These are phyloP conservation scores for Phanerodontia chrysosporium DNA, from an alignment of 768 basidiomycete species.

Conservation along the genomic window DNA sequence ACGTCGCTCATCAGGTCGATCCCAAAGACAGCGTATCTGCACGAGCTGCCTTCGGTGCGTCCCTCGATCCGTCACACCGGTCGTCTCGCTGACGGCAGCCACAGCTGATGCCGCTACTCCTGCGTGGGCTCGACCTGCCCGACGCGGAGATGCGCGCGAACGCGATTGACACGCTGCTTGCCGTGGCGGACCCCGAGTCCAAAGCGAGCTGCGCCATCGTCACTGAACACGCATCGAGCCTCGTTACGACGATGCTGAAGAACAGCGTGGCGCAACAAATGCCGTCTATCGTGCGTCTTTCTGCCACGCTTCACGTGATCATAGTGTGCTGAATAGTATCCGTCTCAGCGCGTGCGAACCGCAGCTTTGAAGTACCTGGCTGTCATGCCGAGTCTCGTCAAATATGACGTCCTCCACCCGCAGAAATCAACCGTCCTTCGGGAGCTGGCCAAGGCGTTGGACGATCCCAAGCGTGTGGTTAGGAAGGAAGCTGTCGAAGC, in stretches of 20 bases:
- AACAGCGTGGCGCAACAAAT: slow-evolving; percentile 49
- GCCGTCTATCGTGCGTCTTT: slow-evolving; percentile 48
- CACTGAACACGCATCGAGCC: slow-evolving; percentile 63
- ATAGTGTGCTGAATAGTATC: neutral
- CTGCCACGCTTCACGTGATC: neutral
- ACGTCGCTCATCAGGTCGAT: slow-evolving; percentile 76
- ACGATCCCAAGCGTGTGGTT: slow-evolving; percentile 85
- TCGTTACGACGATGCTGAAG: slow-evolving; percentile 69
- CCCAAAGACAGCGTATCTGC: slow-evolving; percentile 68
- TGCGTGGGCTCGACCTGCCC: slow-evolving; percentile 79
- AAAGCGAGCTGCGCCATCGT: slow-evolving; percentile 38
- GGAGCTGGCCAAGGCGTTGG: slow-evolving; percentile 70
- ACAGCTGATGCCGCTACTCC: slow-evolving; percentile 84
- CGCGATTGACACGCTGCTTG: slow-evolving; percentile 75
- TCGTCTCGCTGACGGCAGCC: neutral
- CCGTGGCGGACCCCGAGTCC: slow-evolving; percentile 59
- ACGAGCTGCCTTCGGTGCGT: slow-evolving; percentile 60
- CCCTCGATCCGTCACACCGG: neutral
- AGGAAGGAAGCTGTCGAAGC: slow-evolving; percentile 88
- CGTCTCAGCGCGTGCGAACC: slow-evolving; percentile 63
- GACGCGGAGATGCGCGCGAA: slow-evolving; percentile 70
- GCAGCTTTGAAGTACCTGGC: slow-evolving; percentile 74
- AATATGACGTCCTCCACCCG: slow-evolving; percentile 81
- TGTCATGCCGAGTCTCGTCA: slow-evolving; percentile 67
- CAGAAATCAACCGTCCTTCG: slow-evolving; percentile 70